Evolutionary conservation across 1,139 yeast genomes (phyloP).

Genomic region (Pichia sp.): DNA sequence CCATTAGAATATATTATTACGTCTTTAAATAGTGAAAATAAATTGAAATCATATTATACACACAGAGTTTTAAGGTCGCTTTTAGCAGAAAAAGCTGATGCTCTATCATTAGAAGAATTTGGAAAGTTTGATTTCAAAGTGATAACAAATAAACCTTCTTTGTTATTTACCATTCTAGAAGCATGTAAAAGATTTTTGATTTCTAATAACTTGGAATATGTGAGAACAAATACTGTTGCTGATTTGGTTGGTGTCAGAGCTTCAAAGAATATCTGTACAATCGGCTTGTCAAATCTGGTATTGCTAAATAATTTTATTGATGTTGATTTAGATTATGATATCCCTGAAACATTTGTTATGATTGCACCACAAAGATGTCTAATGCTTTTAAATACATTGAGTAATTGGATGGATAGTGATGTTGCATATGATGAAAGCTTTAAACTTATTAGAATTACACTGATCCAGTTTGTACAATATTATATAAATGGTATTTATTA

Average conservation of each 20-base stretch:
- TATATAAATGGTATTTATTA: slow-evolving; percentile 24
- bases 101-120: slow-evolving; percentile 12
- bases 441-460: slow-evolving; percentile 42
- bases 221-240: slow-evolving; percentile 59
- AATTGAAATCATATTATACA: slow-evolving; percentile 20
- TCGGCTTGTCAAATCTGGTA: slow-evolving; percentile 44
- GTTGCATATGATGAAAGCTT: slow-evolving; percentile 54
- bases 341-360: slow-evolving; percentile 30
- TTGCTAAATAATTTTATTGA: slow-evolving; percentile 45
- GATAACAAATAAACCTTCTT: slow-evolving; percentile 30
- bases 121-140: slow-evolving; percentile 14
- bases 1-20: not conserved
- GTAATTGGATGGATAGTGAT: slow-evolving; percentile 56
- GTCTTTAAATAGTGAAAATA: not conserved
- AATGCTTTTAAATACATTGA: slow-evolving; percentile 50
- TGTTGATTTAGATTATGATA: slow-evolving; percentile 28
- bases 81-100: slow-evolving; percentile 24
- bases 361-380: slow-evolving; percentile 55
- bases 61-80: slow-evolving; percentile 22
- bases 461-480: slow-evolving; percentile 41
- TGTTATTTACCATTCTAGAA: slow-evolving; percentile 36
- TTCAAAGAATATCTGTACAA: slow-evolving; percentile 34
- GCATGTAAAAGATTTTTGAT: slow-evolving; percentile 35
- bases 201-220: slow-evolving; percentile 38
- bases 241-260: slow-evolving; percentile 52